phyloP scores from a whole-genome alignment of 2,329 filamentous ascomycete genomes.

The Aspergillus sp. region DNA sequence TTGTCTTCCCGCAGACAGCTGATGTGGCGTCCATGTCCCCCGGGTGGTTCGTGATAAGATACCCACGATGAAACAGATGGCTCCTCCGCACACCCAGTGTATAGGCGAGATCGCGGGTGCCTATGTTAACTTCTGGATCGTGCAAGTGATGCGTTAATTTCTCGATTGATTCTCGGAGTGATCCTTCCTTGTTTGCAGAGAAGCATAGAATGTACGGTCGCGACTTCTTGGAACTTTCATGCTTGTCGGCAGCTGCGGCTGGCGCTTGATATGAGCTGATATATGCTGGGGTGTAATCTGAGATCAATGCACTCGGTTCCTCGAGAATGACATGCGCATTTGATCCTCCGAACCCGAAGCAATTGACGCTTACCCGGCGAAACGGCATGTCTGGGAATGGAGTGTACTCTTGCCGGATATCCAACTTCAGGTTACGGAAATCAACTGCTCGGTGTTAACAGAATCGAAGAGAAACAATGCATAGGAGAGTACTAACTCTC shows the following conservation, averaged over 20 bases:
- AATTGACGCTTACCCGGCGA: conserved; percentile 16
- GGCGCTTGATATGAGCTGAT: background rate
- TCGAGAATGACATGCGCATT: conserved; percentile 22
- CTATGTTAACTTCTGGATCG: background rate
- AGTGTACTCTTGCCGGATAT: background rate
- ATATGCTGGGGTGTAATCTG: background rate
- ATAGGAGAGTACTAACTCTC: background rate
- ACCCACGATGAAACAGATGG: conserved; percentile 8
- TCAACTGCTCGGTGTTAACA: conserved; percentile 1
- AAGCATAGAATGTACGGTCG: conserved; percentile 7
- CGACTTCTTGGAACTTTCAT: too few species aligned
- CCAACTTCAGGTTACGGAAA: background rate
- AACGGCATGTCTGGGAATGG: conserved; percentile 10
- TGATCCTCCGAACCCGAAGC: conserved; percentile 20
- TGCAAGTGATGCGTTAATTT: background rate
- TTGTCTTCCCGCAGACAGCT: background rate
- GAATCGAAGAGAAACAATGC: too few species aligned
- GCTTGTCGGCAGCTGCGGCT: too few species aligned
- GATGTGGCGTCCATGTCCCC: background rate
- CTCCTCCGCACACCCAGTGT: conserved; percentile 12
- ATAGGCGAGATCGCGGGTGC: conserved; percentile 12
- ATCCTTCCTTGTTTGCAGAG: conserved; percentile 13
- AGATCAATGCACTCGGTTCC: background rate
- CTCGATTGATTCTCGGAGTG: conserved; percentile 6
- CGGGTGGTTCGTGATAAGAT: background rate